A percentile compares a stretch with the other conserved stretches of the same genome.
Evolutionary conservation across 2,329 filamentous ascomycete genomes (phyloP).

Genomic region (Alternaria viburni): DNA sequence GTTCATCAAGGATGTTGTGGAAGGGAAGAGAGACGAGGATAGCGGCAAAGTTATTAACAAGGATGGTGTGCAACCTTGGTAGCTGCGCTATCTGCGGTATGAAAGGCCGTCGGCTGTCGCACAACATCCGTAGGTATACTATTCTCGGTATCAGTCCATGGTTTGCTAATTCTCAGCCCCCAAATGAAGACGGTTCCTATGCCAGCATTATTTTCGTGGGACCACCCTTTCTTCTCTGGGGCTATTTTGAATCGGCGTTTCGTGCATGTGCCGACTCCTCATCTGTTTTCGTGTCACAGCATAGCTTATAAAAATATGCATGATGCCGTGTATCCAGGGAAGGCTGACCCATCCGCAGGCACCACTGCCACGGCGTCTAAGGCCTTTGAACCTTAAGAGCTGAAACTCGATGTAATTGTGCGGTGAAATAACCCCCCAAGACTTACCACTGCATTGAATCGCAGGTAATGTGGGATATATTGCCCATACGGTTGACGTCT

Average conservation of each 20-base stretch:
- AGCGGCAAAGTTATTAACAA: constrained; percentile 46
- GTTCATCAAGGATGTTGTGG: constrained; percentile 49
- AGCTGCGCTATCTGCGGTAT: background rate
- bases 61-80: constrained; percentile 50
- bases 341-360: background rate
- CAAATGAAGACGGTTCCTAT: background rate
- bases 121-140: background rate
- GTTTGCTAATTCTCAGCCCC: background rate
- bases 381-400: background rate
- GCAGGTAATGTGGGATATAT: background rate
- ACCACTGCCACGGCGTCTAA: background rate
- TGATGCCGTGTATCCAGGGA: background rate
- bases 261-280: background rate
- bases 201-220: background rate
- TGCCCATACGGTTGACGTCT: background rate
- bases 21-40: constrained; percentile 50
- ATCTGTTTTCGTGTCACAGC: background rate
- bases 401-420: background rate
- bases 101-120: too few relatives aligned
- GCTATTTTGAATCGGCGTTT: background rate
- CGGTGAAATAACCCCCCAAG: background rate
- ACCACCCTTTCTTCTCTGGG: background rate
- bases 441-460: background rate
- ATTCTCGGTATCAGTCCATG: background rate
- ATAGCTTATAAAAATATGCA: background rate